Base-by-base conservation (phyloP, 2,329 filamentous ascomycete genomes). In the Xylariaceae sp. region DNA sequence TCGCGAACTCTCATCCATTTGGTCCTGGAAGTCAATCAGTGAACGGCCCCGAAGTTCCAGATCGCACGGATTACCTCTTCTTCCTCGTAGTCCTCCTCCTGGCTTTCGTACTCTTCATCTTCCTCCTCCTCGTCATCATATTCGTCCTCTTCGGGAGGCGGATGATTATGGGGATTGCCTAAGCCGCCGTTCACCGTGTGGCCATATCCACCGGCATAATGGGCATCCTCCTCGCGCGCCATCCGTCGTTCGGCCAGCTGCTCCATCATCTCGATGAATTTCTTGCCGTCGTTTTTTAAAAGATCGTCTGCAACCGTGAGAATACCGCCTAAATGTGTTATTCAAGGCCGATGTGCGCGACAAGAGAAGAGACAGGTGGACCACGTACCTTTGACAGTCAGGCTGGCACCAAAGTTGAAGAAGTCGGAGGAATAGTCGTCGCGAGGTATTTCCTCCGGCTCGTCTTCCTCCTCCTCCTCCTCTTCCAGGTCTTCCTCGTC, bases 241-340 rank as follows among this genome's bases (percentile, higher is more conserved):
- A 99, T 96, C 62, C 94, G 84, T 62, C 92, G 89, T 73, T 99
- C 94, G 35, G 94, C 94, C 62, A 99, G 81, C 73, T 97, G 92
- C 70, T 99, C 94, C 94, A 99, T 99, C 94, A 99, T 99, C 69
- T 99, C 94, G 71, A 99, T 99, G 74, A 99, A 99, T 66, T 96
- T 95, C 71, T 95, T 96, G 64, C 94, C 94, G 71, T 99, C 94
- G 71, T 99, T 99, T 71, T 97, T 97, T 56, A 99, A 81, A 58
- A 99, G 79, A 73, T 99, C 94, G 76, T 99, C 94, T 69, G 94
- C 94, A 66, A 99, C 94, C 59, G 94, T 99, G 68, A 99, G 84
- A 71, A 99, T 96, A 67, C 94, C 95, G 76, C 94, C 91, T 90
- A 80, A 70, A 70, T 67, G 70, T 62, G 66, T 68, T 64, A 67